Evolutionary conservation across 306 rosid species (phyloP), one percentile per base, ranked within the genome.

Genomic region (Macrotyloma uniflorum): DNA sequence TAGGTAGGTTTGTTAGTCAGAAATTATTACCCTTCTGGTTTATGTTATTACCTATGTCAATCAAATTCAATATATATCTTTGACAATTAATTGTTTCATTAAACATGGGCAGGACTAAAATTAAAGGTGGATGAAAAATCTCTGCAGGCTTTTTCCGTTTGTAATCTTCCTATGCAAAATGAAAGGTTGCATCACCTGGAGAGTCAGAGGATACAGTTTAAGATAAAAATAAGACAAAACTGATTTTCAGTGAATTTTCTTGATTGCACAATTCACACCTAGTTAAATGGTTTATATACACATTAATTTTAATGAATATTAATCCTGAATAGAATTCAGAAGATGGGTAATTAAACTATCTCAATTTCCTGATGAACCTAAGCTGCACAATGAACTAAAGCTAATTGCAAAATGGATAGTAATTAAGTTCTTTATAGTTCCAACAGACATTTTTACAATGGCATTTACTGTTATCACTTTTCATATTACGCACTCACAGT

Each of bases 101-200:
- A 30, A 64, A 32, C 75, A 12, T 36, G 16, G 46, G 33, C 24
- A 24, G 45, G 35, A 63, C 54, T 77, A 81, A 58, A 28, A 67
- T n/a, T 20, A 46, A 68, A 50, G 46, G 67, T 28, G 40, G 49
- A 82, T 47, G 23, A 15, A 65, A 78, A 28, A 32, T 10, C 43
- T 59, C 19, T 50, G 24, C 24, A 30, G 7, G 43, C 67, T 68
- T 45, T 78, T 54, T 5, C 73, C 51, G 2, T 64, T 36, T 20
- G 64, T 47, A 57, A 63, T 63, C 43, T 54, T 77, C 57, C 46
- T 51, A 26, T 79, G 59, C 80, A 38, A 26, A 38, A 73, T 54
- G 38, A 28, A 58, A 49, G 57, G 49, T 53, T 42, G 57, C 57
- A 63, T 72, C 54, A 35, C 43, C n/a, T 30, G 7, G 32, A 66